Base-by-base conservation (phyloP, 2,329 filamentous ascomycete species). In the Corinectria fuckeliana region DNA sequence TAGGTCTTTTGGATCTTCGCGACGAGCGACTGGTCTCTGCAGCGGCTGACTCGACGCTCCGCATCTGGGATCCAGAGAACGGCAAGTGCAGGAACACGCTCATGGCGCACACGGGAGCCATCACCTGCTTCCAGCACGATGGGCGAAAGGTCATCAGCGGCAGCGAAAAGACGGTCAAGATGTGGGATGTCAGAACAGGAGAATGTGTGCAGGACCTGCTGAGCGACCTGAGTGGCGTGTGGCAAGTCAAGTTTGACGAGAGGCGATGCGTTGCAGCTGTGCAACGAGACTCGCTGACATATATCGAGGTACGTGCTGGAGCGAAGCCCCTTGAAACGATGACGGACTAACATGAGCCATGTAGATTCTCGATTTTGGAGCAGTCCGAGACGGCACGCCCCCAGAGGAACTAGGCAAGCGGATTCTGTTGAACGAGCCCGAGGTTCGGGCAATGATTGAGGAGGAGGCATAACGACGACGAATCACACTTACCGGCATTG, bases 91-190 rank as follows among this genome's bases (percentile, higher is more conserved):
- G 92, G 75, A 93, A 90, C 72, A 94, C 91, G 10, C 82, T 99
- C 58, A 94, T 90, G 68, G 95, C 95, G 0, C 95, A 99, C 71
- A 98, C 94, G 0, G 95, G 94, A 32, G 95, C 95, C 20, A 99
- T 99, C 65, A 99, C 95, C 4, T 99, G 95, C 76, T 99, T 99
- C 77, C 95, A 99, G 76, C 95, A 99, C 69, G 95, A 99, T 73
- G 92, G 90, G 0, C 91, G 93, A 66, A 99, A 99, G 74, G 93
- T 99, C 30, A 97, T 99, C 57, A 96, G 92, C 38, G 95, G 95
- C 55, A 97, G 92, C 59, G 95, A 99, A 75, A 89, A 94, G 71
- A 97, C 92, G 3, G 82, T 99, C 64, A 99, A 99, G 81, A 96
- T 99, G 92, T 99, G 95, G 95, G 92, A 99, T 72, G 91, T 97